Percentiles rank a stretch among this genome's conserved stretches.
Conservation (phyloP, 345 rosid species). For the Brassica cretica region DNA sequence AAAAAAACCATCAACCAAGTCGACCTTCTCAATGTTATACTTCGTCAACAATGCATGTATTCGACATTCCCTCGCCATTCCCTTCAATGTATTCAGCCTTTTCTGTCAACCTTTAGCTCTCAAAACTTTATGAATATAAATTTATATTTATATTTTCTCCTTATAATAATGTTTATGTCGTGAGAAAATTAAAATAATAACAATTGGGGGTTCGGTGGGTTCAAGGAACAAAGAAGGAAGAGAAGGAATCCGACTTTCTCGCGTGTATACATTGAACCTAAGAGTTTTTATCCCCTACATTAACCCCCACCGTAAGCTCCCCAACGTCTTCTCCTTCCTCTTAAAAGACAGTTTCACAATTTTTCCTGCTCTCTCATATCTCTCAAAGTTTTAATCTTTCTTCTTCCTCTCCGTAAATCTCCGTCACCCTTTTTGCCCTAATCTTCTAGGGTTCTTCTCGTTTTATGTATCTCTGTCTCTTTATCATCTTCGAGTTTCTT, state of each 20-base stretch:
- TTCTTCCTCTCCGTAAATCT: background rate
- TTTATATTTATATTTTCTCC: background rate
- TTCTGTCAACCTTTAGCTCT: slow-evolving; percentile 18
- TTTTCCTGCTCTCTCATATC: slow-evolving; percentile 1
- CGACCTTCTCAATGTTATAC: slow-evolving; percentile 3
- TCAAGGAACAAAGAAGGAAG: slow-evolving; percentile 48
- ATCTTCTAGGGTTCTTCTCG: slow-evolving; percentile 59
- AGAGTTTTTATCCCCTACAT: slow-evolving; percentile 26
- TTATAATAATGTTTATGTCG: slow-evolving; percentile 18
- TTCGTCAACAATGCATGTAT: slow-evolving; percentile 32
- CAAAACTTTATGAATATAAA: slow-evolving; percentile 24
- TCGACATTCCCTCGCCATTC: background rate
- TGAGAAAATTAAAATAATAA: background rate
- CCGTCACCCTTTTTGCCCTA: slow-evolving; percentile 70
- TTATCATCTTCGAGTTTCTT: slow-evolving; percentile 44
- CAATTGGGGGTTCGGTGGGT: slow-evolving; percentile 26
- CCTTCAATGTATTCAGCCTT: slow-evolving; percentile 30
- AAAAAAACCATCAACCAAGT: background rate
- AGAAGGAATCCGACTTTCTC: slow-evolving; percentile 43
- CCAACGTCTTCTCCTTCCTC: slow-evolving; percentile 8
- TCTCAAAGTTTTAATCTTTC: slow-evolving; percentile 2
- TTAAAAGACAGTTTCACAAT: slow-evolving; percentile 30
- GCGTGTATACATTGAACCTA: slow-evolving; percentile 69
- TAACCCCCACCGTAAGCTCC: slow-evolving; percentile 10
- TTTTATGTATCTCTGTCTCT: slow-evolving; percentile 50